These are phyloP conservation scores for Ophiocordyceps sinensis DNA, from an alignment of 2,329 filamentous ascomycete genomes.

Conservation along the genomic window DNA sequence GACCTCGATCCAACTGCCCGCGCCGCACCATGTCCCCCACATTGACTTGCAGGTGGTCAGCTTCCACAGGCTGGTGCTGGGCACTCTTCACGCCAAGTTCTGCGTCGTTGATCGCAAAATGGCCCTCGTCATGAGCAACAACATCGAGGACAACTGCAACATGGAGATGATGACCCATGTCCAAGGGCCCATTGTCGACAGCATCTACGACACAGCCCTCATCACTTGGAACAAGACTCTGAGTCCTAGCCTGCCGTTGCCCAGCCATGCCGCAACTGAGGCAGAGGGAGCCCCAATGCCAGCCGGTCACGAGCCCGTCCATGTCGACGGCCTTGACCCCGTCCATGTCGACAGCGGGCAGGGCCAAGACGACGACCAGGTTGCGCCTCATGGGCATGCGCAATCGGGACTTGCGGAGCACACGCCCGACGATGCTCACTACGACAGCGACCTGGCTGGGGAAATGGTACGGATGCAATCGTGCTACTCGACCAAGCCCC, in stretches of 20 bases:
- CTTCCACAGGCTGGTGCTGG: constrained; percentile 53
- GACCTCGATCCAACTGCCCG: constrained; percentile 44
- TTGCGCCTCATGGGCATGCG: neutral
- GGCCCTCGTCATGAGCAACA: constrained; percentile 64
- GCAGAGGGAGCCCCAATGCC: too few species aligned
- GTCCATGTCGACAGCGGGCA: neutral
- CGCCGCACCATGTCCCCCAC: constrained; percentile 51
- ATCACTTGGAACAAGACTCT: constrained; percentile 56
- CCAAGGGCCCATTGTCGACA: constrained; percentile 64
- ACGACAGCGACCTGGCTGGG: neutral
- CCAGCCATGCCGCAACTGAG: neutral
- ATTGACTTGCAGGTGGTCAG: constrained; percentile 61
- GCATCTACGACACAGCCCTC: constrained; percentile 59
- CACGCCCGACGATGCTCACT: neutral
- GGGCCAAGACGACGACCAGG: neutral
- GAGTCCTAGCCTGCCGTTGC: constrained; percentile 5
- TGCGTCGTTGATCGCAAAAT: constrained; percentile 60
- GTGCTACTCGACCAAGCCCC: neutral
- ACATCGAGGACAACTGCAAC: constrained; percentile 67
- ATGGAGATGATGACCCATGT: constrained; percentile 68
- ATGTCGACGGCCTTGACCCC: neutral
- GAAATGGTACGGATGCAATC: neutral
- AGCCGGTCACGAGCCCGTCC: neutral
- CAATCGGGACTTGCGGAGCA: neutral
- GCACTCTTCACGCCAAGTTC: constrained; percentile 67